Percentiles rank a stretch among this genome's conserved stretches.
phyloP scores from a whole-genome alignment of 306 rosid genomes.

The Rosa persica region DNA sequence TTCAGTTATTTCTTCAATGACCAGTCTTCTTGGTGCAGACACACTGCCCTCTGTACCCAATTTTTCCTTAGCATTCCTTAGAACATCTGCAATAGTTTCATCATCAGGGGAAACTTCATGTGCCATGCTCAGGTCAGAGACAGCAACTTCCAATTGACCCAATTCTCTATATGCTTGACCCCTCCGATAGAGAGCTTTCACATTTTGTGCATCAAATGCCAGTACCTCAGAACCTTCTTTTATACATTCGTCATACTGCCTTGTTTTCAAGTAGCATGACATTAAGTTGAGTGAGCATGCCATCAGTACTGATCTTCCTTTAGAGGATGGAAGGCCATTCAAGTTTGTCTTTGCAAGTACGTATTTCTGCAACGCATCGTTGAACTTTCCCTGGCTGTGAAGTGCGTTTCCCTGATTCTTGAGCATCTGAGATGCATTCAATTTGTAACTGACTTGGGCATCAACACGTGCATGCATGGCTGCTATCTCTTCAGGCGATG shows the following conservation, averaged over 20 bases:
- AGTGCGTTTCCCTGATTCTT: slow-evolving; percentile 91
- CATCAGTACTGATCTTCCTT: slow-evolving; percentile 65
- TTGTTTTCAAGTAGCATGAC: slow-evolving; percentile 93
- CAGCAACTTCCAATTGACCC: slow-evolving; percentile 69
- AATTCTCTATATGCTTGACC: slow-evolving; percentile 94
- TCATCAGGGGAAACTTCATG: slow-evolving; percentile 70
- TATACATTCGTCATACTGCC: slow-evolving; percentile 71
- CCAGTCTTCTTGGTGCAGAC: slow-evolving; percentile 44
- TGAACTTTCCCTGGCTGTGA: slow-evolving; percentile 75
- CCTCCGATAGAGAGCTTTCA: slow-evolving; percentile 93
- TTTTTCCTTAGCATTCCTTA: slow-evolving; percentile 68
- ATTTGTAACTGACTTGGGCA: slow-evolving; percentile 61
- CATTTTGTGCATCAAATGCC: slow-evolving; percentile 67
- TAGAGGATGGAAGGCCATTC: slow-evolving; percentile 58
- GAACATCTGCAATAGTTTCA: slow-evolving; percentile 62
- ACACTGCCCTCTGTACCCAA: slow-evolving; percentile 48
- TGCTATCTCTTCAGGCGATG: slow-evolving; percentile 80
- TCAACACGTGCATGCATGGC: slow-evolving; percentile 70
- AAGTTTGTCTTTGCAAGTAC: slow-evolving; percentile 81
- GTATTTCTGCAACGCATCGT: slow-evolving; percentile 75
- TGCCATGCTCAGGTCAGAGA: slow-evolving; percentile 72
- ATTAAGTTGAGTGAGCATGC: slow-evolving; percentile 96
- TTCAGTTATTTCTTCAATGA: slow-evolving; percentile 87
- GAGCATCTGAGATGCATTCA: slow-evolving; percentile 79
- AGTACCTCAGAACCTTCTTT: slow-evolving; percentile 94